Percentiles rank a stretch among this genome's conserved stretches.
Evolutionary conservation across 768 basidiomycete genomes (phyloP).

Genomic region (Phaeolepiota aurea): DNA sequence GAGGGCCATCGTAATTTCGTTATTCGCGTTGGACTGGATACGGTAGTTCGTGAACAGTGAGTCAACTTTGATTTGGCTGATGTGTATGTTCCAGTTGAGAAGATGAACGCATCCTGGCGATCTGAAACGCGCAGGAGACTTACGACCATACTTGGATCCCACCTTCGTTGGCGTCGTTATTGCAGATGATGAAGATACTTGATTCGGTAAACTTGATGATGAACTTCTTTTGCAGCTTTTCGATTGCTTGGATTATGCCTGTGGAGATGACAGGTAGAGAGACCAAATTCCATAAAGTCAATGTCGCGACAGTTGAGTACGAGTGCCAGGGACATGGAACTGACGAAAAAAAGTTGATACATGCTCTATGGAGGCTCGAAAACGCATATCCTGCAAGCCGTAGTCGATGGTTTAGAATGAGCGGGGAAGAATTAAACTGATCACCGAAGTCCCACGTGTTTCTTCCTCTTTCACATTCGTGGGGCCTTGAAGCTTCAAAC

Average conservation of each 20-base stretch:
- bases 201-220: slow-evolving; percentile 72
- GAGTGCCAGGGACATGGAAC: slow-evolving; percentile 6
- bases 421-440: no score
- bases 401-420: no score
- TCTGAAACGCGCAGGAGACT: slow-evolving; percentile 3
- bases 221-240: slow-evolving; percentile 79
- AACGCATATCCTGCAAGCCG: slow-evolving; percentile 19
- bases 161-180: slow-evolving; percentile 69
- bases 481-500: no score
- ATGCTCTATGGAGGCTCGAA: slow-evolving; percentile 21
- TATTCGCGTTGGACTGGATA: slow-evolving; percentile 79
- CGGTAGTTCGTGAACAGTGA: slow-evolving; percentile 71
- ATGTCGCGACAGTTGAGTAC: neutral
- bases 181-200: slow-evolving; percentile 79
- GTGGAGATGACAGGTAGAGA: slow-evolving; percentile 1
- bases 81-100: slow-evolving; percentile 1
- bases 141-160: slow-evolving; percentile 81
- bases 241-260: slow-evolving; percentile 78
- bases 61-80: slow-evolving; percentile 46
- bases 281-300: neutral
- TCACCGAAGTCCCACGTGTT: no score
- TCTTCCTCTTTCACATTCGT: no score
- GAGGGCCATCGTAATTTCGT: slow-evolving; percentile 72
- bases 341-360: slow-evolving; percentile 25
- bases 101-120: neutral